phyloP scores from a whole-genome alignment of 2,329 filamentous ascomycete genomes.

The Aphanoascus verrucosus region DNA sequence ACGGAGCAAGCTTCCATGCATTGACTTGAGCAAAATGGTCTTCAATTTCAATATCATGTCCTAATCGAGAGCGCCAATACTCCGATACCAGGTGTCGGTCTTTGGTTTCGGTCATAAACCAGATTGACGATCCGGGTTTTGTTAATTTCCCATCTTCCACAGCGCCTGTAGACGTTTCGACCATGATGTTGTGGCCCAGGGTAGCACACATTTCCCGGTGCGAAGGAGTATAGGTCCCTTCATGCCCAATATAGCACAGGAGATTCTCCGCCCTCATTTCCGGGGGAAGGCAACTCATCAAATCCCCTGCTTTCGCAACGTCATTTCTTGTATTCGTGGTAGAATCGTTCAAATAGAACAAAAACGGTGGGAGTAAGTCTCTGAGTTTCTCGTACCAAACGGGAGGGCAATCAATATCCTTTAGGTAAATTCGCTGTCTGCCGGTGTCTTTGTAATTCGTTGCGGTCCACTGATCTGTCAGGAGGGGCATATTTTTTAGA shows the following conservation, averaged over 20 bases:
- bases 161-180: constrained; percentile 63
- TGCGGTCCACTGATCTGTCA: constrained; percentile 70
- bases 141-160: constrained; percentile 58
- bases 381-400: constrained; percentile 76
- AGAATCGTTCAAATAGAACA: constrained; percentile 85
- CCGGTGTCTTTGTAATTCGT: constrained; percentile 67
- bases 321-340: constrained; percentile 49
- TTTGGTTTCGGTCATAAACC: constrained; percentile 98
- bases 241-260: constrained; percentile 97
- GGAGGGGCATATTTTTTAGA: constrained; percentile 69
- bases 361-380: constrained; percentile 63
- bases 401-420: constrained; percentile 88
- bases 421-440: constrained; percentile 81
- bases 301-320: constrained; percentile 59
- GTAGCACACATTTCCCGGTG: constrained; percentile 98
- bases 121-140: constrained; percentile 78
- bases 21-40: constrained; percentile 93
- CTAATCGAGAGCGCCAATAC: constrained; percentile 84
- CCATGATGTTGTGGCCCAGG: constrained; percentile 96
- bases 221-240: constrained; percentile 90
- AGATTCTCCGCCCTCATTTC: constrained; percentile 90
- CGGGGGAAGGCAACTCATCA: constrained; percentile 83
- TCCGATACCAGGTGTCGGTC: constrained; percentile 84
- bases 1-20: constrained; percentile 89
- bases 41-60: constrained; percentile 94